Evolutionary conservation across 1,284 basidiomycete genomes (phyloP).

Genomic region (Schizopora paradoxa): DNA sequence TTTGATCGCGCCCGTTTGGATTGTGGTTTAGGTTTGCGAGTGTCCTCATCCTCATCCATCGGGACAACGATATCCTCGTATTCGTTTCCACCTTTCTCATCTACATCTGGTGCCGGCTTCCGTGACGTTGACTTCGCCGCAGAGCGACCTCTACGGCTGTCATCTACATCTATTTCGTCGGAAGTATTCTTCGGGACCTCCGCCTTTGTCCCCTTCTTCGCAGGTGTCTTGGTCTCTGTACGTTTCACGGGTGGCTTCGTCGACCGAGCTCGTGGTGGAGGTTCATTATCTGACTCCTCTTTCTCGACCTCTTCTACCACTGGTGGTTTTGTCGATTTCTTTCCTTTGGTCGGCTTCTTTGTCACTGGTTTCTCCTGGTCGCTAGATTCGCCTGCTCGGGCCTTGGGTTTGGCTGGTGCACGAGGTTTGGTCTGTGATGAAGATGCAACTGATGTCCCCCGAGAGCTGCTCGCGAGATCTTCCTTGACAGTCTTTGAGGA

Average conservation of each 20-base stretch:
- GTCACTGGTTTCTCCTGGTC: too few species aligned
- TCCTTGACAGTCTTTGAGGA: background rate
- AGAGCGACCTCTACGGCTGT: constrained; percentile 20
- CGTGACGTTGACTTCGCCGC: background rate
- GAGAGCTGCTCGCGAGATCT: background rate
- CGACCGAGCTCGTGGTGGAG: constrained; percentile 16
- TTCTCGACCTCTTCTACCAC: constrained; percentile 9
- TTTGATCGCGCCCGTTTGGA: constrained; percentile 5
- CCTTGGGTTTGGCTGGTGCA: too few species aligned
- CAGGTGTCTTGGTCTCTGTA: constrained; percentile 15
- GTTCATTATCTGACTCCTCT: constrained; percentile 18
- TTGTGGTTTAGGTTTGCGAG: constrained; percentile 1
- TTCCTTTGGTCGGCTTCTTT: background rate
- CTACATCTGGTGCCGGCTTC: constrained; percentile 10
- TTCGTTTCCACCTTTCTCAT: constrained; percentile 6
- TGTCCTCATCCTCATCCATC: constrained; percentile 11
- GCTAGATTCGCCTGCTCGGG: too few species aligned
- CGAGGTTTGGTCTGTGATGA: background rate
- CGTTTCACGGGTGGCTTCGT: constrained; percentile 13
- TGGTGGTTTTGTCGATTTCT: constrained; percentile 3
- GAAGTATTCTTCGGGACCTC: constrained; percentile 15
- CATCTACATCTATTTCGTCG: constrained; percentile 16
- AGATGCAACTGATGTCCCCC: constrained; percentile 1
- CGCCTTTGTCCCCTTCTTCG: constrained; percentile 5
- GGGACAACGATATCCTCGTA: constrained; percentile 11